A percentile compares a stretch with the other conserved stretches of the same genome.
Conservation (phyloP, 305 asterid genomes). For the Fraxinus floribunda region DNA sequence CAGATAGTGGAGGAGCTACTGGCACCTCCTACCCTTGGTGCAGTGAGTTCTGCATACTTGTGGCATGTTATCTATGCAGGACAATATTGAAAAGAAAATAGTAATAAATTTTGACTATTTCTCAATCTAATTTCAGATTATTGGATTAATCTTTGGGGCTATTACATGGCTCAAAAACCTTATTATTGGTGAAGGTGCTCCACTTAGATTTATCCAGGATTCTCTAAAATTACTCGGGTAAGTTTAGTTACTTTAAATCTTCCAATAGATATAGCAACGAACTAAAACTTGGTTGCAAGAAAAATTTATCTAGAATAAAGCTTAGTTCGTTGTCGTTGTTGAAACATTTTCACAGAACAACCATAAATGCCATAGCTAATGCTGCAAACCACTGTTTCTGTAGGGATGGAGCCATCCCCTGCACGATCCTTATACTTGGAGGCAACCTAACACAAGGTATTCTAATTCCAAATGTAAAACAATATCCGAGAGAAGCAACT, state of each 20-base stretch:
- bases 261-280: background rate
- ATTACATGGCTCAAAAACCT: conserved; percentile 48
- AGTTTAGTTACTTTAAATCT: background rate
- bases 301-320: background rate
- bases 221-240: conserved; percentile 67
- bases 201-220: conserved; percentile 55
- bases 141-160: conserved; percentile 64
- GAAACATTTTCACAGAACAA: background rate
- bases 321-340: background rate
- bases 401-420: conserved; percentile 73
- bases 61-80: background rate
- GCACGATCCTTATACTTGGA: conserved; percentile 73
- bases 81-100: background rate
- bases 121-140: conserved; percentile 35
- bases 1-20: conserved; percentile 55
- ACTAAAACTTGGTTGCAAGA: background rate
- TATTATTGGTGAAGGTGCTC: conserved; percentile 58
- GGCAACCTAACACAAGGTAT: conserved; percentile 66
- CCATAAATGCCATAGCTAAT: background rate
- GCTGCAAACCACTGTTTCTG: background rate
- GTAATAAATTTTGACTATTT: background rate
- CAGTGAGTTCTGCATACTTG: conserved; percentile 39
- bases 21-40: conserved; percentile 71
- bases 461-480: background rate
- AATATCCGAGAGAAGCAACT: background rate